A percentile compares a stretch with the other conserved stretches of the same genome.
These are phyloP conservation scores for Aspergillus sp. DNA, from an alignment of 2,329 filamentous ascomycete genomes.

Conservation along the genomic window DNA sequence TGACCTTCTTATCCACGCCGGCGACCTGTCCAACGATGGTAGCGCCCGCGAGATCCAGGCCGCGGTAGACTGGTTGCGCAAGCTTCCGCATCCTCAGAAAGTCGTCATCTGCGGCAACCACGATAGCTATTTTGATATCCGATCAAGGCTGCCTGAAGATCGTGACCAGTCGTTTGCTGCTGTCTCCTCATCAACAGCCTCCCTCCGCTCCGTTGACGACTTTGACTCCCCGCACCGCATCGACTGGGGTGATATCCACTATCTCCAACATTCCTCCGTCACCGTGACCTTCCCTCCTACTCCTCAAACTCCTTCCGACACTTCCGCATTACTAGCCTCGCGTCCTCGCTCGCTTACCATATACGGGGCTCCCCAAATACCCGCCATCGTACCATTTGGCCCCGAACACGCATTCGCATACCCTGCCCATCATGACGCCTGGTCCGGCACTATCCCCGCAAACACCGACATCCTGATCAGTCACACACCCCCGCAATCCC, in stretches of 20 bases:
- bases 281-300: slow-evolving; percentile 36
- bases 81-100: slow-evolving; percentile 74
- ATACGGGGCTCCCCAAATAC: slow-evolving; percentile 81
- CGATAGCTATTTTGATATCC: slow-evolving; percentile 77
- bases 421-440: slow-evolving; percentile 62
- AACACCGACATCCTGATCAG: slow-evolving; percentile 79
- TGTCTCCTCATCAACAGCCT: slow-evolving; percentile 37
- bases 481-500: slow-evolving; percentile 73
- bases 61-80: slow-evolving; percentile 80
- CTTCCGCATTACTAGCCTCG: slow-evolving; percentile 43
- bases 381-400: slow-evolving; percentile 64
- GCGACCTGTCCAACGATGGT: slow-evolving; percentile 77
- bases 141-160: slow-evolving; percentile 59
- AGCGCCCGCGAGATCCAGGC: slow-evolving; percentile 71
- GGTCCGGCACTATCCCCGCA: slow-evolving; percentile 68
- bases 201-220: slow-evolving; percentile 38
- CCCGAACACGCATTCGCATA: slow-evolving; percentile 78
- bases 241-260: slow-evolving; percentile 67
- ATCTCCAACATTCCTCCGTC: slow-evolving; percentile 69
- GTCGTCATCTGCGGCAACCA: slow-evolving; percentile 86
- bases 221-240: slow-evolving; percentile 52
- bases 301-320: slow-evolving; percentile 40
- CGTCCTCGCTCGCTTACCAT: slow-evolving; percentile 64
- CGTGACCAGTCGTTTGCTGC: slow-evolving; percentile 35
- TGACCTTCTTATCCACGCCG: slow-evolving; percentile 85